Evolutionary conservation across 2,329 filamentous ascomycete species (phyloP), one percentile per base, ranked within the genome.

Genomic region (Pseudomassariella vexata): DNA sequence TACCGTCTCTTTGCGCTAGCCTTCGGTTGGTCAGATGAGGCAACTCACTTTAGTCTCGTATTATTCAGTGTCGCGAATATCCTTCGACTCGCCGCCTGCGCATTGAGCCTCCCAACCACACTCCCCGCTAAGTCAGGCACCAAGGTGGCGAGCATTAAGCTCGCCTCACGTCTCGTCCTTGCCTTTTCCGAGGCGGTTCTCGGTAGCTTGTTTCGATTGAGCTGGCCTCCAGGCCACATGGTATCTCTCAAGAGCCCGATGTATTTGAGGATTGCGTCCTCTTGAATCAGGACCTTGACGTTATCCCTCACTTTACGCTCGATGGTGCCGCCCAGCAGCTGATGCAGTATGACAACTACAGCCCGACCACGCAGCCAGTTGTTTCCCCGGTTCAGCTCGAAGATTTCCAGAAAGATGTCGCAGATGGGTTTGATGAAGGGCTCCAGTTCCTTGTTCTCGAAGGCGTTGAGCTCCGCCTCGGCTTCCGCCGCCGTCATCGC

Each of bases 351-450:
- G 8, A 98, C 88, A 5, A 98, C 90, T 2, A 96, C 92, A 0
- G 92, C 92, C 15, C 92, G 80, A 1, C 92, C 94, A 24, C 94
- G 84, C 4, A 98, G 76, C 94, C 92, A 98, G 57, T 94, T 96
- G 59, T 94, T 95, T 24, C 90, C 89, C 39, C 83, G 81, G 56
- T 95, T 94, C 23, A 98, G 73, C 52, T 95, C 89, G 52, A 98
- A 98, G 0, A 88, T 77, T 55, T 98, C 92, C 11, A 98, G 74
- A 60, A 98, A 98, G 38, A 98, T 81, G 57, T 98, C 92, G 59
- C 89, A 95, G 40, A 98, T 95, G 4, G 92, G 94, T 55, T 95
- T 98, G 49, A 98, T 92, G 50, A 98, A 96, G 1, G 92, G 92
- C 52, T 94, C 88, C 3, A 88, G 69, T 47, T 95, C 87, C 49